Evolutionary conservation across 768 basidiomycete species (phyloP).

Genomic region (Chiua virens): DNA sequence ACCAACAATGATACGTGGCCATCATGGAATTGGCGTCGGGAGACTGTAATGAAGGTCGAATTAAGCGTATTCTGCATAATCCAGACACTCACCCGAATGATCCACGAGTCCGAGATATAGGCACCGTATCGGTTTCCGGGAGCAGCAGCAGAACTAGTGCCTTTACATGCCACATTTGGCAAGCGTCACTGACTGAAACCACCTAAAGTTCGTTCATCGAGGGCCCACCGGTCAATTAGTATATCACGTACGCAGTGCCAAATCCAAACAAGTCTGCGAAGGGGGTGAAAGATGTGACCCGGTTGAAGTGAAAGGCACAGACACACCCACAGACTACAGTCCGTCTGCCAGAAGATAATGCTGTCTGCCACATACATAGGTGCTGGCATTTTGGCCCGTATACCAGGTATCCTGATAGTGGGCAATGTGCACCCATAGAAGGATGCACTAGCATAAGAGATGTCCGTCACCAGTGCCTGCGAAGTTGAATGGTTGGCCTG

Average conservation of each 20-base stretch:
- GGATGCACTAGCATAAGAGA: constrained; percentile 63
- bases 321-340: constrained; percentile 58
- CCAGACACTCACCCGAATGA: not conserved
- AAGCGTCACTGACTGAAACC: constrained; percentile 61
- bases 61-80: not conserved
- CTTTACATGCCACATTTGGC: constrained; percentile 68
- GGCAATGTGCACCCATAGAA: constrained; percentile 52
- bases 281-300: not conserved
- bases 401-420: constrained; percentile 50
- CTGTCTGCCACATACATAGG: constrained; percentile 63
- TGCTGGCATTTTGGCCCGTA: constrained; percentile 56
- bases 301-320: too few species aligned
- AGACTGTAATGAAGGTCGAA: constrained; percentile 38
- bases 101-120: too few species aligned
- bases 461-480: constrained; percentile 55
- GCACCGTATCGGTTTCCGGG: constrained; percentile 43
- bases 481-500: constrained; percentile 53
- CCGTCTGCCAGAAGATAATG: constrained; percentile 51
- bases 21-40: constrained; percentile 56
- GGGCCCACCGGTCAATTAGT: not conserved
- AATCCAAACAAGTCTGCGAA: too few species aligned
- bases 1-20: not conserved
- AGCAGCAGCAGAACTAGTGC: constrained; percentile 50
- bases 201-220: constrained; percentile 35
- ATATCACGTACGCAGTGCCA: not conserved